Conservation (phyloP, 202 grass and related monocot species). For the Cymbopogon flexuosus region DNA sequence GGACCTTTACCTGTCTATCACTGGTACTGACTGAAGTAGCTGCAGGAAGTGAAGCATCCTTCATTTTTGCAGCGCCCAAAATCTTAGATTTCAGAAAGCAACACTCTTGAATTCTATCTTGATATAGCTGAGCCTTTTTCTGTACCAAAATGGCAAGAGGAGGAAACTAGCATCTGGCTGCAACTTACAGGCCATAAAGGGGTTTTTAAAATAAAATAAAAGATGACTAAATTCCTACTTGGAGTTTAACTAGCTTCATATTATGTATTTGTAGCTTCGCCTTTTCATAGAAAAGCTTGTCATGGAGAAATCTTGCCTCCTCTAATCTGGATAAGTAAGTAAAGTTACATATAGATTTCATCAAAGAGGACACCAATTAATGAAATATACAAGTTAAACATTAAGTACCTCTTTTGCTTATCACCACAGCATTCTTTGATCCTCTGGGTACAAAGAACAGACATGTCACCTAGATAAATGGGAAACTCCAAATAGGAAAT, state of each 20-base stretch:
- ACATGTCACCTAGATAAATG: slow-evolving; percentile 31
- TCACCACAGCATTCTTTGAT: slow-evolving; percentile 37
- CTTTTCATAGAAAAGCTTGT: slow-evolving; percentile 60
- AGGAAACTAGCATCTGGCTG: slow-evolving; percentile 27
- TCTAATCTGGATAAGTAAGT: slow-evolving; percentile 43
- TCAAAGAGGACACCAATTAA: neutral
- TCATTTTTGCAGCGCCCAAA: slow-evolving; percentile 39
- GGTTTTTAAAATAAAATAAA: neutral
- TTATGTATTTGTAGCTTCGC: slow-evolving; percentile 70
- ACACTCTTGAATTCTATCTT: slow-evolving; percentile 52
- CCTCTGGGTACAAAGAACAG: slow-evolving; percentile 58
- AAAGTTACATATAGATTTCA: slow-evolving; percentile 4
- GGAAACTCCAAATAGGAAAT: slow-evolving; percentile 22
- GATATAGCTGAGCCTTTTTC: slow-evolving; percentile 44
- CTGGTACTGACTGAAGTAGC: slow-evolving; percentile 23
- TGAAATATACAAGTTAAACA: slow-evolving; percentile 11
- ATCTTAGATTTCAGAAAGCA: slow-evolving; percentile 64
- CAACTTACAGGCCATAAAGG: slow-evolving; percentile 26
- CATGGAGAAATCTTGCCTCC: slow-evolving; percentile 62
- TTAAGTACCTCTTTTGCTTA: slow-evolving; percentile 51
- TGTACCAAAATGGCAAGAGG: slow-evolving; percentile 39
- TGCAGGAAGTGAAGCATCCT: slow-evolving; percentile 27
- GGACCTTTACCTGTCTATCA: slow-evolving; percentile 44
- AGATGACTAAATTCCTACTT: slow-evolving; percentile 38
- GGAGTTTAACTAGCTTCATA: slow-evolving; percentile 63